phyloP scores from a whole-genome alignment of 495 filamentous ascomycete genomes.

The Glarea lozoyensis region DNA sequence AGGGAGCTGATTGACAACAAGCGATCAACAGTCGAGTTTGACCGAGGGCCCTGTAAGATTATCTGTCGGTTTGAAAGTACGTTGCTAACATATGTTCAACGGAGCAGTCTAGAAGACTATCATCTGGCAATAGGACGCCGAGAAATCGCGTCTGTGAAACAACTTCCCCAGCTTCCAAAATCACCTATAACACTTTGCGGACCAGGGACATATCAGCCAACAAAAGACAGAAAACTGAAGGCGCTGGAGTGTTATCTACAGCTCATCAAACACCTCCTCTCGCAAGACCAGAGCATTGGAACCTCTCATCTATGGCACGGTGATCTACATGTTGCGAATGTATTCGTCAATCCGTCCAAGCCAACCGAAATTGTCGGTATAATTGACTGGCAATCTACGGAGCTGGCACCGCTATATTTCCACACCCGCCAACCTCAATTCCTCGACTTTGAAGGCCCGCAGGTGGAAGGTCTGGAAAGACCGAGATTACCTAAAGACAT shows the following conservation, averaged over 20 bases:
- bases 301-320: conserved; percentile 26
- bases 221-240: conserved; percentile 20
- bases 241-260: conserved; percentile 24
- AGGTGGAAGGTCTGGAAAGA: neutral
- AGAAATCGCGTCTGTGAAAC: conserved; percentile 23
- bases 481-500: neutral
- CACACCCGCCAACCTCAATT: conserved; percentile 21
- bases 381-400: conserved; percentile 30
- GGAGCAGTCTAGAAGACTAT: conserved; percentile 17
- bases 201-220: conserved; percentile 23
- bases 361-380: conserved; percentile 24
- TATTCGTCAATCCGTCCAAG: conserved; percentile 26
- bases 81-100: neutral
- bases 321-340: conserved; percentile 31
- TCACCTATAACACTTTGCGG: conserved; percentile 24
- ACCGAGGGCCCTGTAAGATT: conserved; percentile 8
- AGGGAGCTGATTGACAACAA: conserved; percentile 23
- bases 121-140: conserved; percentile 20
- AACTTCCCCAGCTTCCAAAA: conserved; percentile 19
- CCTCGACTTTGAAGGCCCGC: conserved; percentile 20
- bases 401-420: conserved; percentile 24
- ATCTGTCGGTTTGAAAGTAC: neutral
- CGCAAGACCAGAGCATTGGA: conserved; percentile 20
- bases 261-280: conserved; percentile 22
- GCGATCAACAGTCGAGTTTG: conserved; percentile 7